phyloP scores from a whole-genome alignment of 225 moss, liverwort and hornwort species.

The Thuidium tamariscinum region DNA sequence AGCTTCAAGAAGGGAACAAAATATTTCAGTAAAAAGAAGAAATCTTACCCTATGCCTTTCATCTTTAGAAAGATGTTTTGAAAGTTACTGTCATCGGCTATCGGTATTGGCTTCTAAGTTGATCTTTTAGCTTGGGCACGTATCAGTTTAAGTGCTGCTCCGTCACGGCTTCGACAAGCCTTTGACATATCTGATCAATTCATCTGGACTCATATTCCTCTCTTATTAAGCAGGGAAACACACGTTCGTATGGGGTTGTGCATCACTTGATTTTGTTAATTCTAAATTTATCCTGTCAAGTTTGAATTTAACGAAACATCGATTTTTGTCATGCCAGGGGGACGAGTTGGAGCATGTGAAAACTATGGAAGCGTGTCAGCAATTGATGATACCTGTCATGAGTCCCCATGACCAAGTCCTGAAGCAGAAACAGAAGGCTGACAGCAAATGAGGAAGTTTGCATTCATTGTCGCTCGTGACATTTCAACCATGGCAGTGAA shows the following conservation, averaged over 20 bases:
- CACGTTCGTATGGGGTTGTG: not conserved
- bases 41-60: not conserved
- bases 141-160: not conserved
- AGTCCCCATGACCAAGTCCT: constrained; percentile 65
- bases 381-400: constrained; percentile 30
- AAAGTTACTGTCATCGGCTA: not conserved
- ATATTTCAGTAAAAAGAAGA: not conserved
- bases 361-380: constrained; percentile 91
- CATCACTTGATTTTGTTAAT: not conserved
- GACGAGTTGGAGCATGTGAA: constrained; percentile 95
- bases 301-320: not conserved
- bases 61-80: not conserved
- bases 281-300: not conserved
- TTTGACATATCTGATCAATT: not conserved
- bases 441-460: not conserved
- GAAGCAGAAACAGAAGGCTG: not conserved
- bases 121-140: not conserved
- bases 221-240: not conserved
- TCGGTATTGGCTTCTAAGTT: not conserved
- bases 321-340: constrained; percentile 38
- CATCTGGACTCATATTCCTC: not conserved
- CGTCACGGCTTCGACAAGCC: not conserved
- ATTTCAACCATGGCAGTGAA: not conserved
- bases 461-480: not conserved
- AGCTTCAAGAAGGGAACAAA: not conserved